Evolutionary conservation across 2,329 filamentous ascomycete genomes (phyloP), one percentile per base, ranked within the genome.

Genomic region (Hymenoscyphus fructigenus): DNA sequence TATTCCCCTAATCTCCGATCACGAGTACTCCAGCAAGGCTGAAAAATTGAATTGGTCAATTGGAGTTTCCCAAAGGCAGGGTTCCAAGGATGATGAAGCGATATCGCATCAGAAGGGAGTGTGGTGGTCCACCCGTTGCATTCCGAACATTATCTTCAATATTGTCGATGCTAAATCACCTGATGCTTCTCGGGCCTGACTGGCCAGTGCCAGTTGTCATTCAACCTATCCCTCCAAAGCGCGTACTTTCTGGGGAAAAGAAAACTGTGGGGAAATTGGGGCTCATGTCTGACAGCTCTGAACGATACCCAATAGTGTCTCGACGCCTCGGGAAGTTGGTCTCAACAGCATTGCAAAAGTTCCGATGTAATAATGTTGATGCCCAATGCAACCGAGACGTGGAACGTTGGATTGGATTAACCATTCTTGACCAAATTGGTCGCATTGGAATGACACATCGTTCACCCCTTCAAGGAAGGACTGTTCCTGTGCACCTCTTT

Each of bases 1-100:
- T 28, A 56, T 20, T 59, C 15, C 34, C 41, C 57, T 62, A 53
- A 65, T 66, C 57, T 63, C 64, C 64, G 50, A 66, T 60, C 26
- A 61, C 64, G 55, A 60, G 50, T 57, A 28, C 34, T 32, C 23
- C 26, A 26, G 15, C 63, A 44, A 57, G 60, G 34, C 50, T 62
- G 41, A 32, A 34, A 38, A 20, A 53, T 53, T 53, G 47, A 53
- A 53, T 53, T 53, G 47, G 47, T 53, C 20, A 53, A 53, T 53
- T 12, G 44, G 10, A 20, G n/a, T 50, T 23, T 20, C n/a, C 20
- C 44, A 20, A 50, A 47, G 3, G n/a, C n/a, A 50, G 47, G 47
- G 20, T 23, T 23, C 20, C 47, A 23, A 14, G 47, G 47, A 15
- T 53, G 20, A 26, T 23, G 20, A 53, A 53, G 47, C 47, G 20